Conservation (phyloP, 176 grass and related monocot genomes). For the Saccharum officinarum region DNA sequence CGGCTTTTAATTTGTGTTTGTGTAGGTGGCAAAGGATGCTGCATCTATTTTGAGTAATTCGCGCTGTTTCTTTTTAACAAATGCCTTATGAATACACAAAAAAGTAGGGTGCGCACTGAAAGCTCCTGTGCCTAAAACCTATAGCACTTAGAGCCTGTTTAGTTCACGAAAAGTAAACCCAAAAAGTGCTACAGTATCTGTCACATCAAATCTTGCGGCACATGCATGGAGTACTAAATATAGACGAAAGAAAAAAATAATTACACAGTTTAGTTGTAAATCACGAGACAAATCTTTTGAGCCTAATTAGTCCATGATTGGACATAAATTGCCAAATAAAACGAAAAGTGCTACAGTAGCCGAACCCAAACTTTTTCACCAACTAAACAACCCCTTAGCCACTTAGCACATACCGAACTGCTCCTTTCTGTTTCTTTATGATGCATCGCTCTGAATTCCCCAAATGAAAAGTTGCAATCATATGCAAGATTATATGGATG, state of each 20-base stretch:
- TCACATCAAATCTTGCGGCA: too few species aligned
- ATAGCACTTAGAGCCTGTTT: background rate
- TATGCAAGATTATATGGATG: conserved; percentile 10
- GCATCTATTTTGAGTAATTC: background rate
- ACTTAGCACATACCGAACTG: conserved; percentile 8
- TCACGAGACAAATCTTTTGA: too few species aligned
- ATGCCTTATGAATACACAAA: background rate
- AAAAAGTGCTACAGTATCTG: too few species aligned
- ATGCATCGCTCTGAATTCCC: background rate
- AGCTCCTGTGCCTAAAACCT: background rate
- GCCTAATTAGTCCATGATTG: too few species aligned
- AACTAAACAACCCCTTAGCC: too few species aligned
- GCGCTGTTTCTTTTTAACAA: background rate
- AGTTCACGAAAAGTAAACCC: too few species aligned
- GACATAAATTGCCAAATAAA: too few species aligned
- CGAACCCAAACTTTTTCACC: too few species aligned
- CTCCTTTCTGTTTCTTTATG: background rate
- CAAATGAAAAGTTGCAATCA: background rate
- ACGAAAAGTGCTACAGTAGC: too few species aligned
- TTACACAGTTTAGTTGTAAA: too few species aligned
- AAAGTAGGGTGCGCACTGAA: background rate
- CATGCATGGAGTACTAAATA: too few species aligned
- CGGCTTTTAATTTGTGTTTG: background rate
- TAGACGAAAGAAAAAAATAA: too few species aligned
- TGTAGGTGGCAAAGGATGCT: background rate